Evolutionary conservation across 176 grass and related monocot genomes (phyloP).

Genomic region (Eleusine coracana): DNA sequence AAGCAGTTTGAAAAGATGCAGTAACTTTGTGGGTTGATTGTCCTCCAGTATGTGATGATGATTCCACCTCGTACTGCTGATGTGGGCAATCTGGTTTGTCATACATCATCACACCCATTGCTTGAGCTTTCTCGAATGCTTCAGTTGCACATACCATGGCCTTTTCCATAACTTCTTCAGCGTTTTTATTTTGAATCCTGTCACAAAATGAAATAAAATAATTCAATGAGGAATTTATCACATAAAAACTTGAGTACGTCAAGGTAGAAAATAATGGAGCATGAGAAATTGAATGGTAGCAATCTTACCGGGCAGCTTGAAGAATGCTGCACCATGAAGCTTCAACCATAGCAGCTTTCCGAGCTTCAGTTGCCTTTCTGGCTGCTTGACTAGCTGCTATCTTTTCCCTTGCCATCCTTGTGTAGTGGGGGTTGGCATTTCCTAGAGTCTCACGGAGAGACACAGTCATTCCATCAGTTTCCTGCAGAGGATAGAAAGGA

Average conservation of each 20-base stretch:
- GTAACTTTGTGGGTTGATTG: slow-evolving; percentile 73
- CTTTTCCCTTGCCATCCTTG: slow-evolving; percentile 90
- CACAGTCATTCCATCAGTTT: slow-evolving; percentile 75
- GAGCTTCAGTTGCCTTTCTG: slow-evolving; percentile 76
- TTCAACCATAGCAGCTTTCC: slow-evolving; percentile 92
- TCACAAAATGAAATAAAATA: slow-evolving; percentile 11
- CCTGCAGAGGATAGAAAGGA: slow-evolving; percentile 52
- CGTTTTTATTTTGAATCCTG: slow-evolving; percentile 73
- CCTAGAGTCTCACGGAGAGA: slow-evolving; percentile 78
- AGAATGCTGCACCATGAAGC: slow-evolving; percentile 95
- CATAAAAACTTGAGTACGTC: background rate
- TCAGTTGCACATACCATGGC: slow-evolving; percentile 59
- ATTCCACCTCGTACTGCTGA: slow-evolving; percentile 66
- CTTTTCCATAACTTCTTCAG: slow-evolving; percentile 64
- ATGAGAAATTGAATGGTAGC: slow-evolving; percentile 11
- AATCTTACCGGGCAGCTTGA: slow-evolving; percentile 80
- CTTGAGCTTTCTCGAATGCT: slow-evolving; percentile 78
- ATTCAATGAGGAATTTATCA: background rate
- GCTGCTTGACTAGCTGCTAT: slow-evolving; percentile 88
- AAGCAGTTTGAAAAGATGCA: slow-evolving; percentile 88
- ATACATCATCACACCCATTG: slow-evolving; percentile 98
- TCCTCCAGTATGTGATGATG: slow-evolving; percentile 53
- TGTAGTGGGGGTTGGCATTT: slow-evolving; percentile 86
- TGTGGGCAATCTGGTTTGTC: slow-evolving; percentile 71
- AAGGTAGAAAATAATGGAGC: background rate